Conservation (phyloP, 768 basidiomycete genomes). For the Amanita pallidorosea region DNA sequence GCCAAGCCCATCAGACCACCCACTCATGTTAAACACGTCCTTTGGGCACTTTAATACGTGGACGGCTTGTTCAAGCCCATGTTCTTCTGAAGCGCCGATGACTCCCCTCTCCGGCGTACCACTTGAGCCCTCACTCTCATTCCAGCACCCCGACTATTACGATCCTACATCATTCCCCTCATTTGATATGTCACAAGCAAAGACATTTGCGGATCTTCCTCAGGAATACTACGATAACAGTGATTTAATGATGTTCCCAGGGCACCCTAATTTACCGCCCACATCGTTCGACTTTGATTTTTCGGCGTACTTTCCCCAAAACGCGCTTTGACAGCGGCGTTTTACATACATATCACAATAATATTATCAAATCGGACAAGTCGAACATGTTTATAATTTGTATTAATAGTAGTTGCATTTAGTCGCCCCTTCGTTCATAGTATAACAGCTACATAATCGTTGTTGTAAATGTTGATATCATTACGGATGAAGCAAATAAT, state of each 20-base stretch:
- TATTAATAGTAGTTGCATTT: constrained; percentile 1
- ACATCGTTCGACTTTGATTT: constrained; percentile 1
- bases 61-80: constrained; percentile 4
- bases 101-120: constrained; percentile 1
- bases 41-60: neutral
- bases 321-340: constrained; percentile 1
- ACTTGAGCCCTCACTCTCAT: neutral
- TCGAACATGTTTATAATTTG: neutral
- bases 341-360: neutral
- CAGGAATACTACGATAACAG: neutral
- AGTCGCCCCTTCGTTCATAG: neutral
- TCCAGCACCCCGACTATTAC: constrained; percentile 1
- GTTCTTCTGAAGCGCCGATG: constrained; percentile 4
- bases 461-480: constrained; percentile 2
- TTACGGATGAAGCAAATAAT: neutral
- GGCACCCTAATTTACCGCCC: neutral
- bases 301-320: neutral
- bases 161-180: constrained; percentile 2
- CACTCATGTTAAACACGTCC: neutral
- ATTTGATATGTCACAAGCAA: constrained; percentile 1
- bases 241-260: neutral
- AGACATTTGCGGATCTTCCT: neutral
- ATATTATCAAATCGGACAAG: neutral
- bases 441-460: neutral
- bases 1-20: neutral